These are phyloP conservation scores for Fraxinus velutina DNA, from an alignment of 305 asterid genomes.

Conservation along the genomic window DNA sequence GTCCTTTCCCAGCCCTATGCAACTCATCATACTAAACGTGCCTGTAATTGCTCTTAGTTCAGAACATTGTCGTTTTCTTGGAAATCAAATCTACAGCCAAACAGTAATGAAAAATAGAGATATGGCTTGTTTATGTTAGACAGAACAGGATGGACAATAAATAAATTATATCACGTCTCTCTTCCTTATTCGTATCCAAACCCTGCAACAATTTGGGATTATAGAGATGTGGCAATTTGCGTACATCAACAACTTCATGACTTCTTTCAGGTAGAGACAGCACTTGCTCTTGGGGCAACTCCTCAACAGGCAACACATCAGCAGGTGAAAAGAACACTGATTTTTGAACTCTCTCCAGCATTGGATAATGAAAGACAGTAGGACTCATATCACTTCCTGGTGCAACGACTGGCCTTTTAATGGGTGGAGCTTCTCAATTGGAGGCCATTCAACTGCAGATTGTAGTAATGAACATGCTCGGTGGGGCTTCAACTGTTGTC, in stretches of 20 bases:
- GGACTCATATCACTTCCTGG: constrained; percentile 89
- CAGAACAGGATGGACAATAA: background rate
- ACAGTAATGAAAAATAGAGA: background rate
- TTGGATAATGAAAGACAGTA: constrained; percentile 65
- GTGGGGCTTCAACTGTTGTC: constrained; percentile 80
- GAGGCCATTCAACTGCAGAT: constrained; percentile 83
- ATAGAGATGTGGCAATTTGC: too few species aligned
- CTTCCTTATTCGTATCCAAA: too few species aligned
- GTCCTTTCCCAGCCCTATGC: background rate
- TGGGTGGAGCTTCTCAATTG: constrained; percentile 87
- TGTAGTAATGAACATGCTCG: constrained; percentile 81
- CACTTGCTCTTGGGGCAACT: constrained; percentile 83
- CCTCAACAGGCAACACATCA: constrained; percentile 73
- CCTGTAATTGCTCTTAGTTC: background rate
- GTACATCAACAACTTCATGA: background rate
- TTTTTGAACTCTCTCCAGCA: constrained; percentile 65
- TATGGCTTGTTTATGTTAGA: background rate
- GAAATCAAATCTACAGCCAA: background rate
- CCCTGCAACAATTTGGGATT: too few species aligned
- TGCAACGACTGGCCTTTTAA: constrained; percentile 86
- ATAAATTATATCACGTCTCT: background rate
- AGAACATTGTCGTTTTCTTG: background rate
- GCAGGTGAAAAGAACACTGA: constrained; percentile 73
- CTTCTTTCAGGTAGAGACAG: constrained; percentile 65
- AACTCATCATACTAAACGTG: background rate